phyloP scores from a whole-genome alignment of 2,329 filamentous ascomycete species.

The Cladosporium velox region DNA sequence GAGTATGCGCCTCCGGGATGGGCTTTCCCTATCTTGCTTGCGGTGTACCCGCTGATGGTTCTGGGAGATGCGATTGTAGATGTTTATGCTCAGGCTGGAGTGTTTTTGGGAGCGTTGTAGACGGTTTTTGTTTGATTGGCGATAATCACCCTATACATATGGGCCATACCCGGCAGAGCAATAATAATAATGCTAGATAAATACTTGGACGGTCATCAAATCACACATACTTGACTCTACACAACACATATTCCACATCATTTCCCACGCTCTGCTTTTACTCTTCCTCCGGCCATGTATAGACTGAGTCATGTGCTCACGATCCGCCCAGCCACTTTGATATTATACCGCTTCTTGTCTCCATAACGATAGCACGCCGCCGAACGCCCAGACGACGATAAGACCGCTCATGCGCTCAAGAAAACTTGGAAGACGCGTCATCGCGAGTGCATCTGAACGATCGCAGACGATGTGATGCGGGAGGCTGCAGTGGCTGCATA shows the following conservation, averaged over 20 bases:
- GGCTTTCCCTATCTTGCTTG: slow-evolving; percentile 22
- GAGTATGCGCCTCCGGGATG: slow-evolving; percentile 26
- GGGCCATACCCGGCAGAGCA: not conserved
- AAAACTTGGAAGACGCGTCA: slow-evolving; percentile 13
- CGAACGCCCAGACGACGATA: slow-evolving; percentile 4
- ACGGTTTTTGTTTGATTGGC: not conserved
- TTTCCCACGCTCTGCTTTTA: not conserved
- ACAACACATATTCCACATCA: not conserved
- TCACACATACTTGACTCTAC: not conserved
- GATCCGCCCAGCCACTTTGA: not conserved
- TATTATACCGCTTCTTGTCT: not conserved
- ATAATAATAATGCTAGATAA: not conserved
- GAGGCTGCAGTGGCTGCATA: not conserved
- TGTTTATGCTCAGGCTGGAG: slow-evolving; percentile 25
- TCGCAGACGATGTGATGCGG: slow-evolving; percentile 4
- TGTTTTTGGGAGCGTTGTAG: slow-evolving; percentile 16
- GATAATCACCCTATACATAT: not conserved
- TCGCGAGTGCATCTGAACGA: slow-evolving; percentile 8
- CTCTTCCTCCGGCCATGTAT: not conserved
- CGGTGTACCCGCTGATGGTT: slow-evolving; percentile 25
- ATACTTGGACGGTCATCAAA: not conserved
- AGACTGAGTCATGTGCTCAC: not conserved
- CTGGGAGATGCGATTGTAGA: slow-evolving; percentile 22
- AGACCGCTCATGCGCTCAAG: not conserved
- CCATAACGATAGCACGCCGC: not conserved